These are phyloP conservation scores for Cladophialophora yegresii DNA, from an alignment of 2,329 filamentous ascomycete species.

Conservation along the genomic window DNA sequence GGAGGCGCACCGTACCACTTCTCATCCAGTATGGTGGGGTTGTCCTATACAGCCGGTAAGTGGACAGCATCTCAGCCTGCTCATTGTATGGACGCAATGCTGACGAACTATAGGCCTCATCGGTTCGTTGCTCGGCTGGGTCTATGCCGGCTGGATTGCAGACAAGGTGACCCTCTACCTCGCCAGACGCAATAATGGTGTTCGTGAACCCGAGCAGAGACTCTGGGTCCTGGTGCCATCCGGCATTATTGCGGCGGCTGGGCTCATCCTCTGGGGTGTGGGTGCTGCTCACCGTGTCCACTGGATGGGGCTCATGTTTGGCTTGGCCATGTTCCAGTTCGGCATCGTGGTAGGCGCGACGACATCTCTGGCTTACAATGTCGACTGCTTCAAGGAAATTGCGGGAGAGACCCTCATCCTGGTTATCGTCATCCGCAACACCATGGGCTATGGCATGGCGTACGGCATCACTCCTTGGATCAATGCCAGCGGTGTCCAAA, in stretches of 20 bases:
- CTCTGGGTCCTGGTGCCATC: conserved; percentile 39
- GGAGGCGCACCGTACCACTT: conserved; percentile 7
- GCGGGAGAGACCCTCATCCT: conserved; percentile 54
- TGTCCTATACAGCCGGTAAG: conserved; percentile 10
- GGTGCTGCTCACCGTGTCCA: conserved; percentile 53
- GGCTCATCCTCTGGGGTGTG: conserved; percentile 55
- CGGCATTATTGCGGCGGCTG: conserved; percentile 48
- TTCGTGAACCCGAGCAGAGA: conserved; percentile 38
- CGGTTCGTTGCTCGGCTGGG: conserved; percentile 31
- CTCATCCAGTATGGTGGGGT: conserved; percentile 15
- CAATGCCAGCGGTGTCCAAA: conserved; percentile 18
- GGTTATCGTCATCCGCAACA: conserved; percentile 55
- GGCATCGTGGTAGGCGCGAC: conserved; percentile 47
- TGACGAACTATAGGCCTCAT: conserved; percentile 25
- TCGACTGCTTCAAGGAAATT: conserved; percentile 54
- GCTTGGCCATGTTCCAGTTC: conserved; percentile 39
- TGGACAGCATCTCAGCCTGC: neutral
- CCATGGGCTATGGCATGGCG: conserved; percentile 32
- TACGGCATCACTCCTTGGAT: conserved; percentile 29
- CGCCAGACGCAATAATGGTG: conserved; percentile 34
- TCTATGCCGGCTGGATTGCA: conserved; percentile 33
- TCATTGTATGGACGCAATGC: neutral
- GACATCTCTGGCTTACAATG: conserved; percentile 51
- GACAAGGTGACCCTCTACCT: conserved; percentile 35
- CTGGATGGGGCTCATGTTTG: conserved; percentile 52